Conservation (phyloP, 805 yeast species). For the Yamadazyma insecticola region DNA sequence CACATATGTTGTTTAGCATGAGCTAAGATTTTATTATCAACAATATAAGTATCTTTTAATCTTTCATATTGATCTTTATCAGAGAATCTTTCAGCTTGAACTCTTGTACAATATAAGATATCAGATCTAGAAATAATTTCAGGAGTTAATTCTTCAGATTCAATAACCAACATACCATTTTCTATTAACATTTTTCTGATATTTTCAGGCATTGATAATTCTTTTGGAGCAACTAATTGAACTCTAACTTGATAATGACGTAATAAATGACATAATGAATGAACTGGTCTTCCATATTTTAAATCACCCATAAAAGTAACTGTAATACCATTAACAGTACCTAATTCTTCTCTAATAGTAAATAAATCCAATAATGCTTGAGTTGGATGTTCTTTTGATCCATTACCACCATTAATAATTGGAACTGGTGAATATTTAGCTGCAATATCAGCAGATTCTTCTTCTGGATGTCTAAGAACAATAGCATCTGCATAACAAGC, state of each 20-base stretch:
- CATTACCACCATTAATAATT: constrained; percentile 96
- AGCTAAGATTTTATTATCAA: constrained; percentile 85
- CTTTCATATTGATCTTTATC: constrained; percentile 74
- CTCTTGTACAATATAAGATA: constrained; percentile 95
- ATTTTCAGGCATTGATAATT: constrained; percentile 75
- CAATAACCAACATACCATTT: constrained; percentile 67
- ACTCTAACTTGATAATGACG: constrained; percentile 90
- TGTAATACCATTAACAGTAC: constrained; percentile 96
- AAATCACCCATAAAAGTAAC: constrained; percentile 99
- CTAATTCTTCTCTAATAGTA: constrained; percentile 98
- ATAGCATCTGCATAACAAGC: constrained; percentile 96
- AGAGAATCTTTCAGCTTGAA: constrained; percentile 92
- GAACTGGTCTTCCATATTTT: constrained; percentile 98
- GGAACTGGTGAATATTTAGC: constrained; percentile 97
- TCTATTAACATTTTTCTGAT: constrained; percentile 62
- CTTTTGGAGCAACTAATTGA: constrained; percentile 88
- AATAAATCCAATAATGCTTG: constrained; percentile 96
- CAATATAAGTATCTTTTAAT: constrained; percentile 85
- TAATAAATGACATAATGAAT: constrained; percentile 86
- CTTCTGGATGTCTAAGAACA: constrained; percentile 94
- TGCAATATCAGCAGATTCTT: constrained; percentile 87
- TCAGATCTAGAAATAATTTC: constrained; percentile 87
- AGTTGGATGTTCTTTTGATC: constrained; percentile 97
- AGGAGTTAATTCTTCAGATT: constrained; percentile 72
- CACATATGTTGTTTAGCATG: constrained; percentile 98